These are phyloP conservation scores for Monilinia fructigena DNA, from an alignment of 2,329 filamentous ascomycete species.

Conservation along the genomic window DNA sequence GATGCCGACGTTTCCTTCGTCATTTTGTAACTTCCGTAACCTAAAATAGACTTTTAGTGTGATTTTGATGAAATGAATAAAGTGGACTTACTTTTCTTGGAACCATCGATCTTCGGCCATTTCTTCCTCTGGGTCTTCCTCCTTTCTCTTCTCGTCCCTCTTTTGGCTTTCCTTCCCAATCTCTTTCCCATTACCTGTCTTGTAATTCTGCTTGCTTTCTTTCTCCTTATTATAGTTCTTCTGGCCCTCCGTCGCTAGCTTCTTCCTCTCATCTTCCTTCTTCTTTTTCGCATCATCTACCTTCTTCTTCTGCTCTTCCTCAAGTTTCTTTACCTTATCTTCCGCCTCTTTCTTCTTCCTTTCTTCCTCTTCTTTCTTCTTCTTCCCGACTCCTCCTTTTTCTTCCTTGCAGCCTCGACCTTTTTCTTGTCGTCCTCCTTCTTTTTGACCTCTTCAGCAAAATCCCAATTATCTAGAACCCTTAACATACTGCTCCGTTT, in stretches of 20 bases:
- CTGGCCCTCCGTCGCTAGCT: background rate
- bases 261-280: background rate
- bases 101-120: constrained; percentile 39
- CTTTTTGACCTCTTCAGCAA: constrained; percentile 30
- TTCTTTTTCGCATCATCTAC: constrained; percentile 25
- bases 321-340: constrained; percentile 29
- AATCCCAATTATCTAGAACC: constrained; percentile 36
- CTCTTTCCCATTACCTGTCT: background rate
- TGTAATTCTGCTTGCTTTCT: background rate
- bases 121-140: constrained; percentile 15
- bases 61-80: background rate
- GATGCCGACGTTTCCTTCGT: constrained; percentile 30
- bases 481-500: constrained; percentile 41
- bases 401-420: background rate
- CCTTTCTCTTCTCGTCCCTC: constrained; percentile 23
- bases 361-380: background rate
- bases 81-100: constrained; percentile 33
- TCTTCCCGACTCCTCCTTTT: background rate
- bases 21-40: constrained; percentile 29
- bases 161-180: constrained; percentile 27
- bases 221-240: background rate
- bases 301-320: background rate
- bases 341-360: constrained; percentile 29
- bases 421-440: background rate
- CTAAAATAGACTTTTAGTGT: constrained; percentile 23